phyloP scores from a whole-genome alignment of 768 basidiomycete genomes.

The Pisolithus tinctorius region DNA sequence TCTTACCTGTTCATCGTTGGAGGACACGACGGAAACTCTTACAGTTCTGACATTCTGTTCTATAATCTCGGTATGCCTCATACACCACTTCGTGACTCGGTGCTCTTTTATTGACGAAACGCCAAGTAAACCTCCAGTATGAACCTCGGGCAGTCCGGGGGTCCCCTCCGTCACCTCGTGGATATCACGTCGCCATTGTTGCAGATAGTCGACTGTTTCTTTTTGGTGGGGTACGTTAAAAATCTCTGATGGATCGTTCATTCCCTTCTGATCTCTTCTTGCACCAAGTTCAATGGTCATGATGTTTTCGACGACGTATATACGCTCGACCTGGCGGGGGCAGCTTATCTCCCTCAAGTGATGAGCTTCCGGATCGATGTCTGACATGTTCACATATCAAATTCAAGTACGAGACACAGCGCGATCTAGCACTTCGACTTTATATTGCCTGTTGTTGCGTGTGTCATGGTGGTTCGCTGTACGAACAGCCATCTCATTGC shows the following conservation, averaged over 20 bases:
- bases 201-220: conserved; percentile 82
- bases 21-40: conserved; percentile 77
- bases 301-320: conserved; percentile 82
- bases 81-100: not conserved
- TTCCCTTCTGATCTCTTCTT: not conserved
- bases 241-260: not conserved
- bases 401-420: not conserved
- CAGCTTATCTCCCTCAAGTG: conserved; percentile 87
- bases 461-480: too few relatives aligned
- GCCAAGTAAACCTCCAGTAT: conserved; percentile 74
- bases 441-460: not conserved
- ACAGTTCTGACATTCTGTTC: conserved; percentile 66
- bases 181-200: conserved; percentile 78
- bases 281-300: conserved; percentile 59
- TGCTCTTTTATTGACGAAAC: not conserved
- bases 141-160: conserved; percentile 68
- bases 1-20: conserved; percentile 87
- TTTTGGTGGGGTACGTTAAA: conserved; percentile 57
- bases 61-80: conserved; percentile 73
- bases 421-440: not conserved
- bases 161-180: conserved; percentile 63
- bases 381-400: conserved; percentile 5
- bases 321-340: conserved; percentile 78
- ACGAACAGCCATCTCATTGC: too few relatives aligned
- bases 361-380: conserved; percentile 64